Base-by-base conservation (phyloP, 2,329 filamentous ascomycete genomes). In the Colletotrichum truncatum region DNA sequence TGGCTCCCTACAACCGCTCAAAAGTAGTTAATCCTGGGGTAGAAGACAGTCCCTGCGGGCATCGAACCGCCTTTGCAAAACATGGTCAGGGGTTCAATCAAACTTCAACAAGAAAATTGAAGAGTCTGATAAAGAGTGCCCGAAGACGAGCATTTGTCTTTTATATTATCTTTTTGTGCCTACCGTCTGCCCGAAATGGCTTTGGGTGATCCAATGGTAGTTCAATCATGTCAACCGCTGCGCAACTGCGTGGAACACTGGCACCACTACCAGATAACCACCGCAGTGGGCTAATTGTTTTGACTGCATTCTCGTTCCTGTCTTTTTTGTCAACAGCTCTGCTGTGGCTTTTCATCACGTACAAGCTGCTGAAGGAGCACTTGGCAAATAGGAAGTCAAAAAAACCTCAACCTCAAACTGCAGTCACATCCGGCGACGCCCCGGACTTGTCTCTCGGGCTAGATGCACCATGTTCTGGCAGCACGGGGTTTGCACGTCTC, bases 341-440 rank as follows among this genome's bases (percentile, higher is more conserved):
- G 5, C 53, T 63, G 2, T 63, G 59, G 59, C 34, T 63, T 4
- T 63, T 63, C 32, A 63, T 63, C 5, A 49, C 59, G 4, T 63
- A 63, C 16, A 63, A 63, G 12, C 34, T 63, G n/a, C n/a, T 63
- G 18, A 49, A 26, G 34, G 32, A 16, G 16, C 43, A 18, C n/a
- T 23, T 26, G 23, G 26, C 4, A 5, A 4, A 58, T 2, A 51
- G 23, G 36, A 36, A 18, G 21, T 28, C 25, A 8, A 43, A 38
- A n/a, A 30, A 48, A 49, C 14, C 14, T 26, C 46, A 28, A 21
- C 28, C 7, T 28, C 6, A 10, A 9, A 16, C 34, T 3, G 18
- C 30, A 8, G 10, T 9, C 36, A 11, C 32, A 12, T 7, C n/a
- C 6, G 16, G 11, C n/a, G 60, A 34, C 8, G 9, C 18, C 11